Evolutionary conservation across 73 alveolate genomes (phyloP).

Genomic region (Symbiodinium pilosum): DNA sequence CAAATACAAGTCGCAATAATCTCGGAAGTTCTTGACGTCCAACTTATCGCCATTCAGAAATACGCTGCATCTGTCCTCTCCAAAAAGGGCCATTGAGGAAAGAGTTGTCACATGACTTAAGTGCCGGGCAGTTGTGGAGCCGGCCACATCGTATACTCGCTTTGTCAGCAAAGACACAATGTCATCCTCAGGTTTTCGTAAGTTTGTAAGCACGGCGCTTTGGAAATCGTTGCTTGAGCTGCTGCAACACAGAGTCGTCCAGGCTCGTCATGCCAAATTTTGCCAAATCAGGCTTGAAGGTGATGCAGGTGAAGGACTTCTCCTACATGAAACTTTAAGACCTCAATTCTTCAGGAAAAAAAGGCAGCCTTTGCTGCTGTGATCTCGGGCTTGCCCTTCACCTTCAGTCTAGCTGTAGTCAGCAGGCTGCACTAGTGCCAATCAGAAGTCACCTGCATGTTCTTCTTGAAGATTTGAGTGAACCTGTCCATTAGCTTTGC

Average conservation of each 20-base stretch:
- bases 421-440: no score
- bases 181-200: constrained; percentile 94
- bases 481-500: constrained; percentile 53
- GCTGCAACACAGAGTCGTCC: constrained; percentile 90
- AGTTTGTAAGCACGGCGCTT: no score
- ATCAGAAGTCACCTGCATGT: constrained; percentile 95
- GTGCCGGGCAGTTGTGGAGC: constrained; percentile 96
- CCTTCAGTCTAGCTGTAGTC: not conserved
- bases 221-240: not conserved
- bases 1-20: constrained; percentile 98
- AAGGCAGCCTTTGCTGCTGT: constrained; percentile 50
- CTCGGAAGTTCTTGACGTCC: constrained; percentile 97
- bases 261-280: constrained; percentile 97
- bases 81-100: not conserved
- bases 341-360: not conserved
- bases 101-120: no score
- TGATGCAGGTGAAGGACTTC: constrained; percentile 97
- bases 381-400: constrained; percentile 97
- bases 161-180: constrained; percentile 98
- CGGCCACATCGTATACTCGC: constrained; percentile 99
- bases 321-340: constrained; percentile 67
- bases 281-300: constrained; percentile 98
- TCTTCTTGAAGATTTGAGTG: constrained; percentile 97
- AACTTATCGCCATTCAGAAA: constrained; percentile 97
- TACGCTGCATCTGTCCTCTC: constrained; percentile 87